Conservation (phyloP, 2,329 filamentous ascomycete species). For the Colletotrichum sp. region DNA sequence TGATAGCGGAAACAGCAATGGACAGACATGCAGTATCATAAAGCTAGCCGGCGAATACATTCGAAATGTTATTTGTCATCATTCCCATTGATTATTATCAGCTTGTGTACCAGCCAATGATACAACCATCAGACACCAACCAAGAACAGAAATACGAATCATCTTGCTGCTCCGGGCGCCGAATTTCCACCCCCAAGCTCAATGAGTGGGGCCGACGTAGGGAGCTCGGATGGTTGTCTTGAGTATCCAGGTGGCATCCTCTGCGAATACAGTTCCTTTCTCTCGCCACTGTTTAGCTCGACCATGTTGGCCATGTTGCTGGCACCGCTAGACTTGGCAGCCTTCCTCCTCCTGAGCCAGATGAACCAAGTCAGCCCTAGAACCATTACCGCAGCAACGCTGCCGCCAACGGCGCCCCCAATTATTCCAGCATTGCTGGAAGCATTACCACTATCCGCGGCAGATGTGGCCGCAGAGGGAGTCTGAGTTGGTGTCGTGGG, state of each 20-base stretch:
- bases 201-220: background rate
- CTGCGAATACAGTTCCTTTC: background rate
- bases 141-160: background rate
- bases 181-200: background rate
- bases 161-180: background rate
- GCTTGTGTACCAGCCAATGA: rapidly evolving
- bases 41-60: background rate
- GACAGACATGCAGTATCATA: background rate
- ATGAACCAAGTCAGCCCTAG: background rate
- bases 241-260: background rate
- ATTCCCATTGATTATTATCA: background rate
- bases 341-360: background rate
- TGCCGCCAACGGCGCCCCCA: background rate
- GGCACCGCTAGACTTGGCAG: background rate
- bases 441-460: background rate
- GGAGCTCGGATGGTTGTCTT: background rate
- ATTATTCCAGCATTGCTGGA: background rate
- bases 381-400: background rate
- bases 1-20: background rate
- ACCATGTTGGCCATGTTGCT: background rate
- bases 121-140: background rate
- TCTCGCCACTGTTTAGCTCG: background rate
- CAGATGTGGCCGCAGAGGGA: background rate
- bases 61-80: background rate
- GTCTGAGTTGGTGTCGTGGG: background rate